phyloP scores from a whole-genome alignment of 2,329 filamentous ascomycete species.

The Decorospora gaudefroyi region DNA sequence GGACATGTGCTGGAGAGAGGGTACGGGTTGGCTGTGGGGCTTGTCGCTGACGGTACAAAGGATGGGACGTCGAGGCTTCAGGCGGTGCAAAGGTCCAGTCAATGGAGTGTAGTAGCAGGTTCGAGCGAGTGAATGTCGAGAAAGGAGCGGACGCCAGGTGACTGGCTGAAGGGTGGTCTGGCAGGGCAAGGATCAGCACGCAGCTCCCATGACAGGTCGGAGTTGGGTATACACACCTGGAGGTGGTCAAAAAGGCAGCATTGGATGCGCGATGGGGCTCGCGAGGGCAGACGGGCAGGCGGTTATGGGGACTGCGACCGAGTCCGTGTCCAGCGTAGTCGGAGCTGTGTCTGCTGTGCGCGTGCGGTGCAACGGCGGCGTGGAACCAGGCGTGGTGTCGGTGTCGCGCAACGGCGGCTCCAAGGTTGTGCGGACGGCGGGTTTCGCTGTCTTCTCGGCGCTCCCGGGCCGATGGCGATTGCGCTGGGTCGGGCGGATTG shows the following conservation, averaged over 20 bases:
- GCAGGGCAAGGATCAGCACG: constrained; percentile 32
- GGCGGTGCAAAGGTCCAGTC: constrained; percentile 41
- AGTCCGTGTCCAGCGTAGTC: constrained; percentile 19
- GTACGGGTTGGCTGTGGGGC: constrained; percentile 32
- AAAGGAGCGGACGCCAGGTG: constrained; percentile 51
- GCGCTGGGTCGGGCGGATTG: constrained; percentile 21
- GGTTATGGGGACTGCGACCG: constrained; percentile 16
- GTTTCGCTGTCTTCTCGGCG: constrained; percentile 2
- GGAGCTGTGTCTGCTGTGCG: constrained; percentile 12
- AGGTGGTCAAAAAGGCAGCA: constrained; percentile 41
- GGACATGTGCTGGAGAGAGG: constrained; percentile 38
- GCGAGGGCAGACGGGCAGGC: constrained; percentile 17
- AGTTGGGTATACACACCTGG: constrained; percentile 32
- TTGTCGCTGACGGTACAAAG: constrained; percentile 29
- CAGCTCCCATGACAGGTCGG: constrained; percentile 14
- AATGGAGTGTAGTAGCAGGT: constrained; percentile 38
- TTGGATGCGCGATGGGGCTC: constrained; percentile 27
- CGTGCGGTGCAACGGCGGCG: constrained; percentile 34
- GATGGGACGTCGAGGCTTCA: constrained; percentile 41
- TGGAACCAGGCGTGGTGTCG: constrained; percentile 23
- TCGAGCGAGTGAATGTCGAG: constrained; percentile 40
- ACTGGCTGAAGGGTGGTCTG: constrained; percentile 42
- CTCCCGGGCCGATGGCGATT: constrained; percentile 15
- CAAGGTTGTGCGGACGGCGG: constrained; percentile 11
- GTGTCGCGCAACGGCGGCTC: constrained; percentile 18